Percentiles rank a stretch among this genome's conserved stretches.
Evolutionary conservation across 352 stramenopile species (phyloP).

Genomic region (Pythium oligandrum): DNA sequence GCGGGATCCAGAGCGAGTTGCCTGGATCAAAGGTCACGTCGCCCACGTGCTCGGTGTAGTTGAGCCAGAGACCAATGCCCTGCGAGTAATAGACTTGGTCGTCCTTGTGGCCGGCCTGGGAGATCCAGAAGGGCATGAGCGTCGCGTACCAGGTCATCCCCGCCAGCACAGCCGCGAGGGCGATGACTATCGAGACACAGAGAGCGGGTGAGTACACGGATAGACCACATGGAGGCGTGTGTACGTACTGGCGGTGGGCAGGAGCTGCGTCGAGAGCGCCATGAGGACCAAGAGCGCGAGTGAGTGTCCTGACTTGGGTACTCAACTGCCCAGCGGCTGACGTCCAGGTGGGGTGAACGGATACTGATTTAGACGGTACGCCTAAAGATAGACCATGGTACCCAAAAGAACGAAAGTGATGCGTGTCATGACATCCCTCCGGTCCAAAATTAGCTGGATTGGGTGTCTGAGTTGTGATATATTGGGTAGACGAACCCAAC

Average conservation of each 20-base stretch:
- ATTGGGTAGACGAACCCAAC: too few relatives aligned
- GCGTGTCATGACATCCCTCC: too few relatives aligned
- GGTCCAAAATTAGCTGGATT: too few relatives aligned
- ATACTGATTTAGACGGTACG: too few relatives aligned
- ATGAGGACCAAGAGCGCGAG: too few relatives aligned
- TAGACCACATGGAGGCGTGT: too few relatives aligned
- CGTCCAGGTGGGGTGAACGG: too few relatives aligned
- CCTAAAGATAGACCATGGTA: too few relatives aligned
- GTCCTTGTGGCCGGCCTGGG: constrained; percentile 50
- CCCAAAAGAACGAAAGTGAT: too few relatives aligned
- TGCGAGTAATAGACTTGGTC: constrained; percentile 60
- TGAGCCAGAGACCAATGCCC: constrained; percentile 75
- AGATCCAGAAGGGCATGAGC: constrained; percentile 62
- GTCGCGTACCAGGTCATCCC: constrained; percentile 64
- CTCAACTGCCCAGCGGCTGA: too few relatives aligned
- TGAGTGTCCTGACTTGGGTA: too few relatives aligned
- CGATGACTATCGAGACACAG: constrained; percentile 29
- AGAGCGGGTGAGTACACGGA: neutral
- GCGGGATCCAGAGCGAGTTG: constrained; percentile 74
- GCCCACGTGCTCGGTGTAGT: constrained; percentile 76
- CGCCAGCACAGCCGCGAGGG: constrained; percentile 40
- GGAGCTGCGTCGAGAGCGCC: constrained; percentile 9
- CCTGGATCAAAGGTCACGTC: constrained; percentile 59
- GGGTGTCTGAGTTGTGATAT: too few relatives aligned
- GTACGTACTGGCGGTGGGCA: constrained; percentile 10